A percentile compares a stretch with the other conserved stretches of the same genome.
phyloP scores from a whole-genome alignment of 202 grass and related monocot species.

The Zizania palustris region DNA sequence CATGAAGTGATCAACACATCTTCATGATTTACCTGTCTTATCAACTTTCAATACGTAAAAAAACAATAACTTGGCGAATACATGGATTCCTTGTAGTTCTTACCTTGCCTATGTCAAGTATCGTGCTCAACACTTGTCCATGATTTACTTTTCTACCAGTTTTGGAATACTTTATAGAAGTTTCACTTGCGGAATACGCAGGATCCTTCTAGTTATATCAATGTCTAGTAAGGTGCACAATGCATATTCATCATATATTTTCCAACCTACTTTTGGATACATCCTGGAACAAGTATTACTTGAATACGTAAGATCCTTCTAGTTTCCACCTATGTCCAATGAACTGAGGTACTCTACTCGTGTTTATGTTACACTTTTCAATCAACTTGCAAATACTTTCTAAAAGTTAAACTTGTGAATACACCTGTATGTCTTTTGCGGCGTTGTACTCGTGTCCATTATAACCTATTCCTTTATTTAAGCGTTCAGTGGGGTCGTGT shows the following conservation, averaged over 20 bases:
- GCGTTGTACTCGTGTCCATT: constrained; percentile 1
- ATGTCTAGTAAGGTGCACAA: not conserved
- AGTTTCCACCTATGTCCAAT: constrained; percentile 5
- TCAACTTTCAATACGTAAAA: not conserved
- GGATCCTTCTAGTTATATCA: constrained; percentile 4
- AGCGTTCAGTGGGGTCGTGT: constrained; percentile 40
- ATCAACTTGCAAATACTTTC: constrained; percentile 32
- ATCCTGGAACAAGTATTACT: not conserved
- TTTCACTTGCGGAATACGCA: not conserved
- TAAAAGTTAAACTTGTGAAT: constrained; percentile 21
- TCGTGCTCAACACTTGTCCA: not conserved
- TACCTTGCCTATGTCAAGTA: not conserved
- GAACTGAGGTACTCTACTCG: not conserved
- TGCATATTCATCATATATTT: not conserved
- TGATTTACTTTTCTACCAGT: not conserved
- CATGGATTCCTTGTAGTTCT: not conserved
- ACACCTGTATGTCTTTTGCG: not conserved
- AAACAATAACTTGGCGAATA: not conserved
- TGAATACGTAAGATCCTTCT: not conserved
- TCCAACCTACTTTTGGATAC: not conserved
- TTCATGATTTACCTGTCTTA: not conserved
- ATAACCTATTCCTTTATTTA: constrained; percentile 37
- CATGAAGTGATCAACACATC: not conserved
- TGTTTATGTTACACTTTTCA: constrained; percentile 30
- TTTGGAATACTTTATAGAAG: not conserved